Evolutionary conservation across 495 filamentous ascomycete genomes (phyloP).

Genomic region (Aspergillus taichungensis): DNA sequence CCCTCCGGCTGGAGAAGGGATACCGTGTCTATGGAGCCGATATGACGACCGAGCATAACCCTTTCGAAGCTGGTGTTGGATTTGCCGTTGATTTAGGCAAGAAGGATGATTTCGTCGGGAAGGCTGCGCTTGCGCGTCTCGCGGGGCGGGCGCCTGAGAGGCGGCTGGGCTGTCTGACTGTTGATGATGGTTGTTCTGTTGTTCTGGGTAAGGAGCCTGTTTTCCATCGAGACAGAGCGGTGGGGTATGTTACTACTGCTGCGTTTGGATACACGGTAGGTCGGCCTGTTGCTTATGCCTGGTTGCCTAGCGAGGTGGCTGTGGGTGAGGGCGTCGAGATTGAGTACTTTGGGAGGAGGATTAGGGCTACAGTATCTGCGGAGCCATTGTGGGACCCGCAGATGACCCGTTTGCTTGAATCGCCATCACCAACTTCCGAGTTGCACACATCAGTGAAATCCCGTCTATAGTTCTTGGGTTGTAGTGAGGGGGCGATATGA

Average conservation of each 20-base stretch:
- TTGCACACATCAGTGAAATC: no score
- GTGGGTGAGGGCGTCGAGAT: slow-evolving; percentile 34
- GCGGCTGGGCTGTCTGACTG: slow-evolving; percentile 30
- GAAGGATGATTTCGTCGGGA: slow-evolving; percentile 33
- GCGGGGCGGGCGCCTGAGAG: slow-evolving; percentile 14
- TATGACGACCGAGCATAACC: slow-evolving; percentile 41
- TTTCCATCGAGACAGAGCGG: slow-evolving; percentile 23
- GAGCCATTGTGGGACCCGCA: slow-evolving; percentile 34
- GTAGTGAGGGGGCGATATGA: no score
- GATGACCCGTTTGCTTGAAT: slow-evolving; percentile 15
- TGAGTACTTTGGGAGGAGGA: slow-evolving; percentile 38
- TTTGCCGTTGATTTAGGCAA: slow-evolving; percentile 25
- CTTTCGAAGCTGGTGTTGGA: slow-evolving; percentile 37
- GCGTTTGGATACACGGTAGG: slow-evolving; percentile 39
- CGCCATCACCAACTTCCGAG: neutral
- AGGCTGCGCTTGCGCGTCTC: slow-evolving; percentile 23
- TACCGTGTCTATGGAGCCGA: slow-evolving; percentile 35
- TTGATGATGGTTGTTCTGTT: slow-evolving; percentile 37
- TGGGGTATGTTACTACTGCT: slow-evolving; percentile 41
- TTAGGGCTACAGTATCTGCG: slow-evolving; percentile 30
- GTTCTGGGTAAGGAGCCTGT: slow-evolving; percentile 45
- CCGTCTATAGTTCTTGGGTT: no score
- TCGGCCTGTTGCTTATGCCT: slow-evolving; percentile 38
- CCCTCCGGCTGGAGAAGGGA: slow-evolving; percentile 40
- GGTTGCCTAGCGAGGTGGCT: slow-evolving; percentile 26